Evolutionary conservation across 2,329 filamentous ascomycete species (phyloP).

Genomic region (Cladophialophora chaetospira): DNA sequence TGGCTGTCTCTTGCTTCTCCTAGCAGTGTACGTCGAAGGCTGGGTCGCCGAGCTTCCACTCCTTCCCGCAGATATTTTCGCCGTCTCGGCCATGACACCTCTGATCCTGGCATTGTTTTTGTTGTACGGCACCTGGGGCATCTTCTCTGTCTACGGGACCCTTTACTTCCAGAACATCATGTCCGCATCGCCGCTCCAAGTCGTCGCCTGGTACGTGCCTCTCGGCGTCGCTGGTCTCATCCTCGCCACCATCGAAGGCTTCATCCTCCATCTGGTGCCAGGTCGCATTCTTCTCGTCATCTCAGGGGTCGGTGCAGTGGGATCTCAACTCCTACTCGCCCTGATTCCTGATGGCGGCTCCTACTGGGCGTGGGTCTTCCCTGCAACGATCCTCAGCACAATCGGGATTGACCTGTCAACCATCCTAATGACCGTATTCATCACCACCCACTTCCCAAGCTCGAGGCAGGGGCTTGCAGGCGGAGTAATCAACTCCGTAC

Average conservation of each 20-base stretch:
- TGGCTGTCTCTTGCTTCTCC: constrained; percentile 61
- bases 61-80: constrained; percentile 69
- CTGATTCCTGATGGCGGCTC: constrained; percentile 58
- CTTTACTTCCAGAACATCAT: constrained; percentile 68
- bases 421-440: constrained; percentile 75
- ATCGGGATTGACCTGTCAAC: constrained; percentile 75
- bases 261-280: constrained; percentile 66
- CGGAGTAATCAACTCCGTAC: constrained; percentile 68
- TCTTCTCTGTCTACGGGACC: constrained; percentile 70
- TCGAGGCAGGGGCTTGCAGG: constrained; percentile 71
- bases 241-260: constrained; percentile 63
- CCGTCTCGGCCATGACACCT: constrained; percentile 67
- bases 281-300: constrained; percentile 65
- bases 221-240: constrained; percentile 69
- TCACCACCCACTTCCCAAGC: constrained; percentile 69
- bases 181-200: constrained; percentile 60
- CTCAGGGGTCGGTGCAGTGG: constrained; percentile 61
- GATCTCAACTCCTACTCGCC: constrained; percentile 64
- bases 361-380: constrained; percentile 76
- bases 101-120: constrained; percentile 64
- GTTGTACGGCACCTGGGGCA: constrained; percentile 67
- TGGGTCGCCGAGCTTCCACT: constrained; percentile 70
- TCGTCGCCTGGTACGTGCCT: constrained; percentile 70
- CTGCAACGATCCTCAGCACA: constrained; percentile 62
- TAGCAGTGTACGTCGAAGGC: constrained; percentile 70